phyloP scores from a whole-genome alignment of 768 basidiomycete genomes.

The Auricularia sp. region DNA sequence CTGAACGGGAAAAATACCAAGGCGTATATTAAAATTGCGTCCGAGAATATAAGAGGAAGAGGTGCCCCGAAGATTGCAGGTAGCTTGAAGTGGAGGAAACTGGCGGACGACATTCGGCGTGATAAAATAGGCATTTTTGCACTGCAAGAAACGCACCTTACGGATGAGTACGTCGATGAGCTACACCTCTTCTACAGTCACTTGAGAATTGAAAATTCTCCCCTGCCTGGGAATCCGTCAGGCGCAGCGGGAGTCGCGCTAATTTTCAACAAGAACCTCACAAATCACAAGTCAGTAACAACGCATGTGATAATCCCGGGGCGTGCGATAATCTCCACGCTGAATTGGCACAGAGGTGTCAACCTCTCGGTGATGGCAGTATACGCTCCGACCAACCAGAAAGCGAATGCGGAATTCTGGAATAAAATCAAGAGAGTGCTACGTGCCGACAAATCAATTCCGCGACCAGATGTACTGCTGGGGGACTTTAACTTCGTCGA shows the following conservation, averaged over 20 bases:
- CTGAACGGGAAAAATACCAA: neutral
- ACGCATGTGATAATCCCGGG: neutral
- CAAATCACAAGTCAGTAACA: neutral
- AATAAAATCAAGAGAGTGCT: neutral
- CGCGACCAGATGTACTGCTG: slow-evolving; percentile 9
- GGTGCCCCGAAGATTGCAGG: neutral
- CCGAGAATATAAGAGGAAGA: neutral
- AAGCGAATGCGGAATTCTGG: neutral
- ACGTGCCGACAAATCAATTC: neutral
- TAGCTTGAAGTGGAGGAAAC: neutral
- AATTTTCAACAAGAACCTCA: neutral
- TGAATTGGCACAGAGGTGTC: neutral
- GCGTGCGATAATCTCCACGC: neutral
- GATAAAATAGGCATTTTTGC: neutral
- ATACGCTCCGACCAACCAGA: neutral
- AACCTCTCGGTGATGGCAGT: neutral
- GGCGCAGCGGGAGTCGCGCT: neutral
- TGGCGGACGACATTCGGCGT: neutral
- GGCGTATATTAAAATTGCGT: neutral
- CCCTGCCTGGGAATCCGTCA: neutral
- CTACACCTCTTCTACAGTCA: neutral
- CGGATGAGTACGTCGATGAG: neutral
- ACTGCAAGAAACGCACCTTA: neutral
- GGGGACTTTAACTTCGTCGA: slow-evolving; percentile 17
- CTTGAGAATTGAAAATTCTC: neutral